Conservation (phyloP, 768 basidiomycete species). For the Imleria badia region DNA sequence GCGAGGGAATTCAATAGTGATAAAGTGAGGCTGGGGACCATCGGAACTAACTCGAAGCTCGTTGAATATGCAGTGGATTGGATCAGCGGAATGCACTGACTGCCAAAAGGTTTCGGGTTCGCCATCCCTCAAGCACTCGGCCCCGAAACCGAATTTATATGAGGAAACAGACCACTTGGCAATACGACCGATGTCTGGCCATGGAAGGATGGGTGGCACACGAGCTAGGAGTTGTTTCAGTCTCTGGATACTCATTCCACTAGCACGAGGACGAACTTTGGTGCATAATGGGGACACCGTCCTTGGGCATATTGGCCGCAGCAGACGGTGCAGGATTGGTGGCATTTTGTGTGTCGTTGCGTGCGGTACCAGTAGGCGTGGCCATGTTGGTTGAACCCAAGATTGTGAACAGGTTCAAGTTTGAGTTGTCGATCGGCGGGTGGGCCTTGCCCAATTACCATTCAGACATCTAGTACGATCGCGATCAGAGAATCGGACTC, state of each 20-base stretch:
- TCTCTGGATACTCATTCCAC: background rate
- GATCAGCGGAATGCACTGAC: slow-evolving; percentile 48
- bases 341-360: slow-evolving; percentile 15
- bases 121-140: slow-evolving; percentile 85
- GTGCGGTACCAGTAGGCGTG: background rate
- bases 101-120: slow-evolving; percentile 98
- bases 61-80: background rate
- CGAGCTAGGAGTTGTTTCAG: slow-evolving; percentile 27
- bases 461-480: too few relatives aligned
- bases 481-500: background rate
- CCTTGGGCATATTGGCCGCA: slow-evolving; percentile 25
- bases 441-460: background rate
- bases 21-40: slow-evolving; percentile 95
- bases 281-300: slow-evolving; percentile 41
- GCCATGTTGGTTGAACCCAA: slow-evolving; percentile 13
- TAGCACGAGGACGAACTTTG: slow-evolving; percentile 27
- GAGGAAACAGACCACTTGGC: slow-evolving; percentile 97
- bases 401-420: too few relatives aligned
- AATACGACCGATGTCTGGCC: slow-evolving; percentile 83
- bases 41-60: slow-evolving; percentile 58
- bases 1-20: slow-evolving; percentile 90
- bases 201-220: slow-evolving; percentile 53
- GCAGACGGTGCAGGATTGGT: slow-evolving; percentile 14
- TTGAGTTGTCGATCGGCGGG: too few relatives aligned
- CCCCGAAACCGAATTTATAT: slow-evolving; percentile 94